Evolutionary conservation across 768 basidiomycete genomes (phyloP).

Genomic region (Amanita polypyramis): DNA sequence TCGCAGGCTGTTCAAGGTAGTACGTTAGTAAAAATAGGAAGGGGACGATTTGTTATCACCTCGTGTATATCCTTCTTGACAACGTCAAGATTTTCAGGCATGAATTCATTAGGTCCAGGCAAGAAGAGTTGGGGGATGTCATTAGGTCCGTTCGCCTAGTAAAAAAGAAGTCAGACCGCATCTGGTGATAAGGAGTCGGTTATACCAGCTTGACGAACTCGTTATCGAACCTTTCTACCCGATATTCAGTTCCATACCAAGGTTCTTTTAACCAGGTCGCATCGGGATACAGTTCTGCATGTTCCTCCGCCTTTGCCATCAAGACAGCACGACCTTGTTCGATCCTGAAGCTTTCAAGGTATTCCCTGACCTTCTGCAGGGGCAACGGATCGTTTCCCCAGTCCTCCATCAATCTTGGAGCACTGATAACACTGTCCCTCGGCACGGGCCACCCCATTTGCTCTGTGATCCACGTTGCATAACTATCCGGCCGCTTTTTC

Average conservation of each 20-base stretch:
- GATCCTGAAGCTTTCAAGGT: slow-evolving; percentile 50
- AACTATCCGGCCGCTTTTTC: slow-evolving; percentile 69
- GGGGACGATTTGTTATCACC: slow-evolving; percentile 27
- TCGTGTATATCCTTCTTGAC: slow-evolving; percentile 59
- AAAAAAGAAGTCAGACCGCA: neutral
- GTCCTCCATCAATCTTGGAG: slow-evolving; percentile 59
- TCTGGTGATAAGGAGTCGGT: neutral
- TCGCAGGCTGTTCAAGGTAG: slow-evolving; percentile 43
- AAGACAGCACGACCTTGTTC: slow-evolving; percentile 59
- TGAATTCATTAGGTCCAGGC: slow-evolving; percentile 83
- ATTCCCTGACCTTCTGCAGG: slow-evolving; percentile 46
- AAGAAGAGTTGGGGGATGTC: slow-evolving; percentile 61
- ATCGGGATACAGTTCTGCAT: slow-evolving; percentile 34
- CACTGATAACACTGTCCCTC: slow-evolving; percentile 63
- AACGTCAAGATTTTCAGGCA: slow-evolving; percentile 79
- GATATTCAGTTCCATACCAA: slow-evolving; percentile 89
- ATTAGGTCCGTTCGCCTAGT: slow-evolving; percentile 54
- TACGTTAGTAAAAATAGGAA: slow-evolving; percentile 6
- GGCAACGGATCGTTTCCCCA: slow-evolving; percentile 47
- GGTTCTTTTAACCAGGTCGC: slow-evolving; percentile 65
- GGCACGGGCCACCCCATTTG: slow-evolving; percentile 76
- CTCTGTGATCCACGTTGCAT: slow-evolving; percentile 68
- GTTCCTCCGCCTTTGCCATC: slow-evolving; percentile 66
- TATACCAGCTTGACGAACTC: slow-evolving; percentile 48
- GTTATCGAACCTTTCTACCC: slow-evolving; percentile 57